Evolutionary conservation across 371 early-diverging fungal species (phyloP), one percentile per base, ranked within the genome.

Genomic region (Mucor saturninus): DNA sequence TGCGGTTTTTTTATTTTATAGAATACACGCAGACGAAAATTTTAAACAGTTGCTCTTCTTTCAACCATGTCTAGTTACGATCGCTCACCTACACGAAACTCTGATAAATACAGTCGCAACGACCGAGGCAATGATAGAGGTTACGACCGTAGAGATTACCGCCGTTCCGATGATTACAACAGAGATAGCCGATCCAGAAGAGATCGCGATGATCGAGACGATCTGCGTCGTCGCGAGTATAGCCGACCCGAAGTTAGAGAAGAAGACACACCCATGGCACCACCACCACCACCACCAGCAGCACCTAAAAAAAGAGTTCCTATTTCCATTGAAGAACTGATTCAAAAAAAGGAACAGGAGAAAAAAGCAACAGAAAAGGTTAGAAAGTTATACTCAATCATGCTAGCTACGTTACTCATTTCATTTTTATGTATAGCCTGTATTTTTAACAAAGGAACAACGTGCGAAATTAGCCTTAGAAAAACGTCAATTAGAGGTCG

Each of bases 361-460:
- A 77, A 74, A 38, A 67, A 67, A 40, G 71, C 65, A 38, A 74
- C 77, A 29, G 83, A 80, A 31, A 88, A 86, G 71, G 89, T 86
- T 61, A 6, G 11, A 2, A 29, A 42, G 51, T 21, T 30, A 40
- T 26, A 21, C 21, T 21, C 21, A 21, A 21, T 21, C 21, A 21
- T 21, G 21, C 0, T 21, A 21, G 21, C 21, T 21, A 21, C 21
- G 21, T 21, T 21, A 21, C 21, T 21, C 21, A 21, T 21, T 21
- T 21, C 21, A 6, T 42, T n/a, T 42, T 13, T 42, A 13, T 42
- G 32, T 40, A 32, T 83, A 89, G 87, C 93, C 94, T 1, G 91
- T 89, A 64, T 98, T 97, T 58, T 67, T 98, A 60, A 91, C 93
- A 11, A 97, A 97, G 71, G 95, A 91, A 70, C 92, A 98, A 68